Percentiles rank a stretch among this genome's conserved stretches.
Conservation (phyloP, 1,284 basidiomycete genomes). For the Ceratobasidium sp. region DNA sequence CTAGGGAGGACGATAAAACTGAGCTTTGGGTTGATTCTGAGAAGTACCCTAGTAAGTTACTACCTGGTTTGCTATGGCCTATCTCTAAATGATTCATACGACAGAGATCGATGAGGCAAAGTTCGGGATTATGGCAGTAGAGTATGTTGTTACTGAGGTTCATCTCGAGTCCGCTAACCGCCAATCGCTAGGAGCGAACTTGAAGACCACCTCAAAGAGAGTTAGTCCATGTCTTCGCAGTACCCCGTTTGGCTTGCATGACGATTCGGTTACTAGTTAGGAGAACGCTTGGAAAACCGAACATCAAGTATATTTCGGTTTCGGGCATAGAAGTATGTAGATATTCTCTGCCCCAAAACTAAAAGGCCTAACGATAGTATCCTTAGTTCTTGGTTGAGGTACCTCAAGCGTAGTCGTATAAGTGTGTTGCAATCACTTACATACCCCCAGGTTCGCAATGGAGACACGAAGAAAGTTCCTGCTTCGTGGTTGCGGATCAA, state of each 20-base stretch:
- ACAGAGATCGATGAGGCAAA: conserved; percentile 32
- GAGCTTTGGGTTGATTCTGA: conserved; percentile 80
- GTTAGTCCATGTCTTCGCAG: conserved; percentile 58
- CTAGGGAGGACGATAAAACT: conserved; percentile 77
- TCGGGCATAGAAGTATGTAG: conserved; percentile 75
- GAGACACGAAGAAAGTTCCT: conserved; percentile 80
- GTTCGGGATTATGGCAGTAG: conserved; percentile 47
- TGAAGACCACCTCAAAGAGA: conserved; percentile 76
- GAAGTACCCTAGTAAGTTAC: conserved; percentile 72
- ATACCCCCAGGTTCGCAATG: conserved; percentile 81
- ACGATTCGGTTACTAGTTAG: conserved; percentile 65
- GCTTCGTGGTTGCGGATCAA: conserved; percentile 84
- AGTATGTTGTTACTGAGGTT: conserved; percentile 50
- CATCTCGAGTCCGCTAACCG: conserved; percentile 62
- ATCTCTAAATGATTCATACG: conserved; percentile 59
- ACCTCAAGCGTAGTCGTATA: not conserved
- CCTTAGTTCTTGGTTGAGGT: conserved; percentile 46
- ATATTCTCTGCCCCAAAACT: not conserved
- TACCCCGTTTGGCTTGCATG: not conserved
- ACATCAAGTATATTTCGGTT: conserved; percentile 78
- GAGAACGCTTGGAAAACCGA: conserved; percentile 78
- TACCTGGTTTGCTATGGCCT: conserved; percentile 54
- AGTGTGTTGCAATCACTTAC: conserved; percentile 60
- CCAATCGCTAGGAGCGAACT: conserved; percentile 69
- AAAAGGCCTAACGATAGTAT: not conserved